Conservation (phyloP, 331 rosid species). For the Arachis monticola region DNA sequence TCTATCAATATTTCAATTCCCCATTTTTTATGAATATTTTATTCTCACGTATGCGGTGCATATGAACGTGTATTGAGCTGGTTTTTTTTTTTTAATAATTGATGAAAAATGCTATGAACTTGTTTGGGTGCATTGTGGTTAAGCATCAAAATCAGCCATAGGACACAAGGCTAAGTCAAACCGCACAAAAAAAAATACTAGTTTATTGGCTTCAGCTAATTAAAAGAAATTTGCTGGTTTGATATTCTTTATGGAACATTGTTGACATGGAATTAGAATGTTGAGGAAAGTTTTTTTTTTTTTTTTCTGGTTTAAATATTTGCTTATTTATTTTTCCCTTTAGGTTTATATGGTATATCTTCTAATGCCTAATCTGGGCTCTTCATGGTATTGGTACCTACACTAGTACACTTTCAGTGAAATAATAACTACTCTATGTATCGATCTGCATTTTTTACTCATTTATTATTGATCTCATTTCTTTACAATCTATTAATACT, state of each 20-base stretch:
- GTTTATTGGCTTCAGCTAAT: background rate
- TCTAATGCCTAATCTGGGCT: background rate
- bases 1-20: conserved; percentile 12
- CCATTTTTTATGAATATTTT: conserved; percentile 1
- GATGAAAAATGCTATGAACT: background rate
- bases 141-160: background rate
- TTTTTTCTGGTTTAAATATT: conserved; percentile 16
- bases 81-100: background rate
- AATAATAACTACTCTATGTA: conserved; percentile 16
- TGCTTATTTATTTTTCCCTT: background rate
- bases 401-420: background rate
- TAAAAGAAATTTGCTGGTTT: background rate
- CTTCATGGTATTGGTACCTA: background rate
- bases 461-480: conserved; percentile 17
- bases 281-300: conserved; percentile 14
- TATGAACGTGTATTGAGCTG: background rate
- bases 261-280: conserved; percentile 12
- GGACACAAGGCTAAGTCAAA: background rate
- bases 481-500: conserved; percentile 25
- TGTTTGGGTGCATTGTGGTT: background rate
- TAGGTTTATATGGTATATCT: background rate
- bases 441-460: conserved; percentile 6
- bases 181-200: background rate
- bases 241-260: conserved; percentile 17
- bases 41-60: background rate